Evolutionary conservation across 2,329 filamentous ascomycete genomes (phyloP).

Genomic region (Phaeosphaeria sp.): DNA sequence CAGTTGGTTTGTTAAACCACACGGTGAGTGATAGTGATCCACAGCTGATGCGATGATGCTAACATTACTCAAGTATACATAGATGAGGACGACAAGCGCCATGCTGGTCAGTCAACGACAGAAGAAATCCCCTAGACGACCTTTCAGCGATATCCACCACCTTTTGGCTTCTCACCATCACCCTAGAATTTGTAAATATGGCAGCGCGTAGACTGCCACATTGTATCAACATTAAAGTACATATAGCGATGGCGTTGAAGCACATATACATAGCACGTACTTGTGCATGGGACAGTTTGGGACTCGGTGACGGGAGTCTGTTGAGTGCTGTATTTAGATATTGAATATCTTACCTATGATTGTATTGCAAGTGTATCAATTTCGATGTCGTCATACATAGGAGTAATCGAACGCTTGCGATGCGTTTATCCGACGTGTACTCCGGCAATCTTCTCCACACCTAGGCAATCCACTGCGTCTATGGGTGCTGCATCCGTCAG

Average conservation of each 20-base stretch:
- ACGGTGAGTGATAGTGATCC: constrained; percentile 65
- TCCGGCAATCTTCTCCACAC: too few species aligned
- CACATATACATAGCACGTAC: not conserved
- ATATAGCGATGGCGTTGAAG: not conserved
- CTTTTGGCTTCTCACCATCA: not conserved
- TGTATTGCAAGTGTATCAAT: too few species aligned
- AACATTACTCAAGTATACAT: constrained; percentile 10
- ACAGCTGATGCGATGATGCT: not conserved
- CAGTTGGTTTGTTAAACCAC: constrained; percentile 74
- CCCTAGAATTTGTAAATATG: not conserved
- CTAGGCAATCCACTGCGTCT: too few species aligned
- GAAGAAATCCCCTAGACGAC: constrained; percentile 10
- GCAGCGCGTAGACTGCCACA: not conserved
- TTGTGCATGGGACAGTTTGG: too few species aligned
- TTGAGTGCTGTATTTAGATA: too few species aligned
- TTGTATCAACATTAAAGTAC: not conserved
- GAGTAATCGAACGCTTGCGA: too few species aligned
- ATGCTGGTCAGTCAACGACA: not conserved
- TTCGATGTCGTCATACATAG: too few species aligned
- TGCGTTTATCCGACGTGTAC: too few species aligned
- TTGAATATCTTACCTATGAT: too few species aligned
- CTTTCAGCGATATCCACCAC: not conserved
- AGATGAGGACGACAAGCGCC: constrained; percentile 12
- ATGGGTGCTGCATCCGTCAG: too few species aligned
- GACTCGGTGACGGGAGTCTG: too few species aligned